phyloP scores from a whole-genome alignment of 2,329 filamentous ascomycete genomes.

The Diatrype stigma region DNA sequence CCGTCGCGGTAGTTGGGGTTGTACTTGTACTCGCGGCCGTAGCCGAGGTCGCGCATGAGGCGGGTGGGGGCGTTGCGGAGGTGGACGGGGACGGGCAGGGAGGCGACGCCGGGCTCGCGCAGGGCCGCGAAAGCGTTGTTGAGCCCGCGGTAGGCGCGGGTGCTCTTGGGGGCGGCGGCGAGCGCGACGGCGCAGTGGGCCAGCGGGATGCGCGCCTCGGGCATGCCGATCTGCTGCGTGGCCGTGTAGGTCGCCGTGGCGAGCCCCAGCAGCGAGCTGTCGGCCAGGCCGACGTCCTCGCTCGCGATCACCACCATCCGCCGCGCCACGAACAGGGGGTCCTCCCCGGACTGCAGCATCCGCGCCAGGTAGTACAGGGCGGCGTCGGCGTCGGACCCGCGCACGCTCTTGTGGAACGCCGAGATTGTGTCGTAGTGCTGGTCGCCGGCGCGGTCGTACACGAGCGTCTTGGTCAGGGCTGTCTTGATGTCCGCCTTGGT shows the following conservation, averaged over 20 bases:
- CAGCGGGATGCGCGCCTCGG: constrained; percentile 88
- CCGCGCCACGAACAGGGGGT: constrained; percentile 86
- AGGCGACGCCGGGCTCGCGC: constrained; percentile 76
- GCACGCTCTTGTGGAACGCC: constrained; percentile 92
- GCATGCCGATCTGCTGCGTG: constrained; percentile 89
- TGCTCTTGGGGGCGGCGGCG: constrained; percentile 78
- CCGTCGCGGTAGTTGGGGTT: constrained; percentile 87
- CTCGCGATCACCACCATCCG: constrained; percentile 93
- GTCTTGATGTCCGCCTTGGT: constrained; percentile 76
- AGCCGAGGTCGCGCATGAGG: constrained; percentile 89
- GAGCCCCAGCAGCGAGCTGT: constrained; percentile 76
- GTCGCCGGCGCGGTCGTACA: constrained; percentile 92
- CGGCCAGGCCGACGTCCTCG: constrained; percentile 88
- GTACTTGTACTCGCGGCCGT: constrained; percentile 92
- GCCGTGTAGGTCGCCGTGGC: constrained; percentile 85
- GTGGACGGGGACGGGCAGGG: constrained; percentile 79
- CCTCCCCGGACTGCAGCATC: constrained; percentile 94
- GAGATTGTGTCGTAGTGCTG: constrained; percentile 98
- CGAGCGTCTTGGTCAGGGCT: constrained; percentile 82
- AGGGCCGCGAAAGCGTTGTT: constrained; percentile 77
- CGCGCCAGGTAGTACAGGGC: constrained; percentile 90
- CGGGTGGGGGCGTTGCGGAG: constrained; percentile 87
- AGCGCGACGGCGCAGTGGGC: constrained; percentile 84
- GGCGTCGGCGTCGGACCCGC: constrained; percentile 81
- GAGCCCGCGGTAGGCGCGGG: constrained; percentile 76